Evolutionary conservation across 179 eudicot species (phyloP), one percentile per base, ranked within the genome.

Genomic region (Beta macrorhiza): DNA sequence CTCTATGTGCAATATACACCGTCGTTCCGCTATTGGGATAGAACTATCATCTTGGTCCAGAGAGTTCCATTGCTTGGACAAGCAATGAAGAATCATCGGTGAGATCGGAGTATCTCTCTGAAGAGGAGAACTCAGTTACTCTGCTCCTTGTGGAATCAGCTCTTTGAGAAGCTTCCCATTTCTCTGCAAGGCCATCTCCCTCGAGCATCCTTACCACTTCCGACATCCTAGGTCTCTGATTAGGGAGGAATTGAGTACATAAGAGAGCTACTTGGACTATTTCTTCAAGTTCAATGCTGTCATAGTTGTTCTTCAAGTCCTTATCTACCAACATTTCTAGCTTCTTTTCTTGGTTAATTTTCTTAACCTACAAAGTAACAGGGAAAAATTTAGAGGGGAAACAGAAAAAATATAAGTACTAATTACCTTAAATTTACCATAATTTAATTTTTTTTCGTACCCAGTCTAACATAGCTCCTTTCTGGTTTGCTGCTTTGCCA

Each of bases 51-150:
- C 98, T 89, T 0, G 98, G 98, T 78, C 98, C 98, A 73, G 98
- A 94, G 77, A 93, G 97, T 83, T 94, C 98, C 97, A 94, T 93
- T 69, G 94, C 98, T 85, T 94, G 97, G 67, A 88, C 94, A 22
- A 94, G 92, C 88, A 93, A 84, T 0, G 98, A 93, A 53, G 95
- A 91, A 82, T 94, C 98, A 67, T 94, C 98, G 1, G 97, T 93
- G 62, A 93, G 97, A 86, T 94, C 98, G 32, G 96, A 93, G 84
- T 93, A 94, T 44, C 98, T 84, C 78, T 90, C 97, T 11, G 98
- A 94, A 29, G 95, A 89, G 0, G 97, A 94, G 83, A 94, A 94
- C 29, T 91, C 97, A 58, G 91, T 90, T 64, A 86, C 91, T 80
- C 89, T 83, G 70, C 93, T 89, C 82, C 96, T 82, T 5, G 86